Percentiles rank a stretch among this genome's conserved stretches.
Conservation (phyloP, 768 basidiomycete genomes). For the Rhizopogon roseolus region DNA sequence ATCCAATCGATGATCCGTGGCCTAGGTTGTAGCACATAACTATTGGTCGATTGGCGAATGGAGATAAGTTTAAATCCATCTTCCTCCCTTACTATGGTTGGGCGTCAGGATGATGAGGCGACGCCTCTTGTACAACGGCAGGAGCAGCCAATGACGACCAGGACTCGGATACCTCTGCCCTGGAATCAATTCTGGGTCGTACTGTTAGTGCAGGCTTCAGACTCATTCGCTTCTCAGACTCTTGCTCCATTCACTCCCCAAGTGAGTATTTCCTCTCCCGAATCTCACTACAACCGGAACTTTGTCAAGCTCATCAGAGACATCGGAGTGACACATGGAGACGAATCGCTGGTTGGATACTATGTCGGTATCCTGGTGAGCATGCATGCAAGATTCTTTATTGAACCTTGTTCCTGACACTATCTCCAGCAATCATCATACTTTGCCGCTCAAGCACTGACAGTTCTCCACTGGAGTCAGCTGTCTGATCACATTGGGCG, state of each 20-base stretch:
- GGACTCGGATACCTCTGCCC: constrained; percentile 50
- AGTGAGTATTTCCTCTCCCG: constrained; percentile 27
- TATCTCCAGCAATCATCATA: constrained; percentile 46
- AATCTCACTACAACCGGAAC: not conserved
- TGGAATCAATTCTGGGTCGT: constrained; percentile 60
- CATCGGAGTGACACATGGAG: no score
- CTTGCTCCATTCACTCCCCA: constrained; percentile 68
- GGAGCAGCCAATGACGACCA: constrained; percentile 12
- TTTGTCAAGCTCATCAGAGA: not conserved
- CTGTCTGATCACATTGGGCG: no score
- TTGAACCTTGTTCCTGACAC: constrained; percentile 21
- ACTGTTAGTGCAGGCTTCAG: constrained; percentile 62
- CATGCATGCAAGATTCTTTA: not conserved
- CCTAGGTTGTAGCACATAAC: no score
- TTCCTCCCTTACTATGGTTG: not conserved
- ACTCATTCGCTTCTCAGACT: constrained; percentile 65
- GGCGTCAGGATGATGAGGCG: constrained; percentile 30
- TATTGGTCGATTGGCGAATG: no score
- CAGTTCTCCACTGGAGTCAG: not conserved
- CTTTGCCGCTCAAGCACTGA: constrained; percentile 42
- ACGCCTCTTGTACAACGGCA: constrained; percentile 28
- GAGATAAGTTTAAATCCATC: no score
- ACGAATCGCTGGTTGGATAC: constrained; percentile 28
- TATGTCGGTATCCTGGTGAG: constrained; percentile 45
- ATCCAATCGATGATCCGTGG: no score